Conservation (phyloP, 805 yeast species). For the Pichia cephalocereana region DNA sequence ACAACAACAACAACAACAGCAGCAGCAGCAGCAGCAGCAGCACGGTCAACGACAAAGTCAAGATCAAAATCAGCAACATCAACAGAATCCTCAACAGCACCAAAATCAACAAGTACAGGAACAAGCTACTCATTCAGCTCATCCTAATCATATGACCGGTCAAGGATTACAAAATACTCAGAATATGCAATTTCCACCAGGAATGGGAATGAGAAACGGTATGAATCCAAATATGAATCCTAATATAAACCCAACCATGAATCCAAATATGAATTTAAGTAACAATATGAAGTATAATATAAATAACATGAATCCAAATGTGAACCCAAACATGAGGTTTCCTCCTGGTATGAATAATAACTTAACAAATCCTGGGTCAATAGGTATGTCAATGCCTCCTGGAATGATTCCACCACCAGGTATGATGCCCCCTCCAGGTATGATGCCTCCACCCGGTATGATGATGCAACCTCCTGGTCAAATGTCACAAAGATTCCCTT, state of each 20-base stretch:
- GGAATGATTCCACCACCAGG: slow-evolving; percentile 2
- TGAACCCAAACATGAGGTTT: not conserved
- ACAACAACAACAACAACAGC: not conserved
- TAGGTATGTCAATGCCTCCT: slow-evolving; percentile 13
- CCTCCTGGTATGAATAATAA: not conserved
- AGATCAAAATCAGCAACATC: not conserved
- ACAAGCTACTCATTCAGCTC: not conserved
- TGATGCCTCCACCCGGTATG: not conserved
- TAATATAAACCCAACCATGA: not conserved
- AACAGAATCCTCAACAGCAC: not conserved
- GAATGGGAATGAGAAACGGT: not conserved
- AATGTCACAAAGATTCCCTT: not conserved
- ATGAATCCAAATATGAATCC: not conserved
- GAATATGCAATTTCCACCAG: not conserved
- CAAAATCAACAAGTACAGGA: no score
- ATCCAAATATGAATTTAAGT: not conserved
- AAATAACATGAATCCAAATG: not conserved
- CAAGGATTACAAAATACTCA: not conserved
- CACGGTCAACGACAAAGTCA: not conserved
- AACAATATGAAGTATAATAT: not conserved
- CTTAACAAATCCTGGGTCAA: not conserved
- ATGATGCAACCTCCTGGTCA: not conserved
- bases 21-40: not conserved
- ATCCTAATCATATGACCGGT: no score
- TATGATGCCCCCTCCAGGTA: not conserved